Percentiles rank a stretch among this genome's conserved stretches.
phyloP scores from a whole-genome alignment of 306 rosid genomes.

The Potentilla sterilis region DNA sequence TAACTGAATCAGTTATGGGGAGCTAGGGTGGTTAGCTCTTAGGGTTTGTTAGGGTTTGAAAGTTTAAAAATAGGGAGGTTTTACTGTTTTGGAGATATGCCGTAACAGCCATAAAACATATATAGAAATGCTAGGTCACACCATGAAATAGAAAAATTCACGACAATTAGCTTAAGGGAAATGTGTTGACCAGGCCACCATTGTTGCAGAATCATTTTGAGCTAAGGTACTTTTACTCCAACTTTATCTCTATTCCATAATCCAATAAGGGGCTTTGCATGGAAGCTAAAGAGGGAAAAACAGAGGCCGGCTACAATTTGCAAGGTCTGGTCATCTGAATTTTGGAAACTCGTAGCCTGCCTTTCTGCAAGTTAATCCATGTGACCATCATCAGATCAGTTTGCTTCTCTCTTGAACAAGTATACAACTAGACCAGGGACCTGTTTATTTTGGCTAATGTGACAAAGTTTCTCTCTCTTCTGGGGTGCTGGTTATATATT shows the following conservation, averaged over 20 bases:
- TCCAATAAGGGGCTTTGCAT: background rate
- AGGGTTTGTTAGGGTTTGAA: background rate
- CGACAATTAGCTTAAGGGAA: too few relatives aligned
- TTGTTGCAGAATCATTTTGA: background rate
- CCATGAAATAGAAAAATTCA: too few relatives aligned
- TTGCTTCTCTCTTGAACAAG: conserved; percentile 21
- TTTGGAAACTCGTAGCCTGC: conserved; percentile 22
- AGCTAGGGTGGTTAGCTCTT: too few relatives aligned
- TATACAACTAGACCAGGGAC: background rate
- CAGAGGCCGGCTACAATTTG: background rate
- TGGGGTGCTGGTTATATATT: too few relatives aligned
- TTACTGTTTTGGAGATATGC: too few relatives aligned
- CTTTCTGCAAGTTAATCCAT: conserved; percentile 47
- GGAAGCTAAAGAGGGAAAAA: conserved; percentile 8
- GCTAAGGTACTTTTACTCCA: background rate
- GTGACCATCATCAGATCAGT: conserved; percentile 35
- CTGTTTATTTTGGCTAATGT: background rate
- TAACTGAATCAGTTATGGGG: conserved; percentile 32
- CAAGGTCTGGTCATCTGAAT: background rate
- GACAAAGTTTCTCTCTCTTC: background rate
- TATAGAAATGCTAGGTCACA: too few relatives aligned
- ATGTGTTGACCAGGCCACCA: background rate
- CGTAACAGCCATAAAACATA: too few relatives aligned
- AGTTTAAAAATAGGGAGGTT: conserved; percentile 3
- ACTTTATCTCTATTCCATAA: background rate